Conservation (phyloP, 2,329 filamentous ascomycete species). For the Fonsecaea erecta region DNA sequence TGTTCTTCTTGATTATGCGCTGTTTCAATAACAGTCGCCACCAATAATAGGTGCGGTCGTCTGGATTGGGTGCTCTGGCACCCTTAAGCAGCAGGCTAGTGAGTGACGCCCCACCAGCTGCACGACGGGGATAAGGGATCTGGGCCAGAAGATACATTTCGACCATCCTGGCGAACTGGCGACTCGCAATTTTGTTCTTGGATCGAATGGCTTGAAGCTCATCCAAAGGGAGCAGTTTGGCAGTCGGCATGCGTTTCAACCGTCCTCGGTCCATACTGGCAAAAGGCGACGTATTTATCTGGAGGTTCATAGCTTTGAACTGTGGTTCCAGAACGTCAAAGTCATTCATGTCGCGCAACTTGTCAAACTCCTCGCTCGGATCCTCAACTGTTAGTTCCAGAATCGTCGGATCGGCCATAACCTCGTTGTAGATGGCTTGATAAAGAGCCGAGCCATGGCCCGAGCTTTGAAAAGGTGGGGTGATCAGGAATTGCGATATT, state of each 20-base stretch:
- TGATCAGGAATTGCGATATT: slow-evolving; percentile 90
- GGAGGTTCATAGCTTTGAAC: slow-evolving; percentile 54
- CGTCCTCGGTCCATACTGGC: slow-evolving; percentile 42
- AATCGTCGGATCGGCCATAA: slow-evolving; percentile 69
- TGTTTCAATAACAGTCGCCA: slow-evolving; percentile 69
- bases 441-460: slow-evolving; percentile 84
- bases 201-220: slow-evolving; percentile 56
- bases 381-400: slow-evolving; percentile 92
- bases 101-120: slow-evolving; percentile 55
- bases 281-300: slow-evolving; percentile 50
- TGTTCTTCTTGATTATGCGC: slow-evolving; percentile 64
- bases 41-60: slow-evolving; percentile 67
- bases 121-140: slow-evolving; percentile 57
- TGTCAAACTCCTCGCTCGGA: slow-evolving; percentile 74
- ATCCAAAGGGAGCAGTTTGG: slow-evolving; percentile 58
- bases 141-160: slow-evolving; percentile 66
- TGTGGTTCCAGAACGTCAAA: slow-evolving; percentile 60
- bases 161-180: slow-evolving; percentile 65
- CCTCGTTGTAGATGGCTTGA: slow-evolving; percentile 73
- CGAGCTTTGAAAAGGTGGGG: slow-evolving; percentile 82
- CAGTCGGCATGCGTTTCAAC: slow-evolving; percentile 53
- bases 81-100: slow-evolving; percentile 56
- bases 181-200: slow-evolving; percentile 62
- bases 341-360: slow-evolving; percentile 66
- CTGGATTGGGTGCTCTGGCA: slow-evolving; percentile 53